Percentiles rank a stretch among this genome's conserved stretches.
Conservation (phyloP, 2,329 filamentous ascomycete species). For the Aspergillus sp. region DNA sequence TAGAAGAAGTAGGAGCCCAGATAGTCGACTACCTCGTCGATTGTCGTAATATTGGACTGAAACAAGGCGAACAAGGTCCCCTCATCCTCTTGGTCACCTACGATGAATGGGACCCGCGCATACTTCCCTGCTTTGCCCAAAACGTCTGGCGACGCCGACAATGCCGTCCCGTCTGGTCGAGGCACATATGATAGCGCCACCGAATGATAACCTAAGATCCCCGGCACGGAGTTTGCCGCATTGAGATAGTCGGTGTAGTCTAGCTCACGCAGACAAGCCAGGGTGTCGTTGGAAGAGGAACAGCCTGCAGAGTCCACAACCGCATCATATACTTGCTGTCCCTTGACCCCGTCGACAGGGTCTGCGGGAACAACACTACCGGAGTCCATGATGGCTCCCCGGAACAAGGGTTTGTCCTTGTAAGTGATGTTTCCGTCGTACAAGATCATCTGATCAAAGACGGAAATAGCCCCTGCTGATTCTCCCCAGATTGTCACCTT, state of each 20-base stretch:
- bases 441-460: conserved; percentile 73
- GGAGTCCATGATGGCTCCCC: conserved; percentile 76
- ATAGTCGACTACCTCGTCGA: conserved; percentile 62
- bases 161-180: conserved; percentile 66
- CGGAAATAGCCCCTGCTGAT: conserved; percentile 70
- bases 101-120: conserved; percentile 63
- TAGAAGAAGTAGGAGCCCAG: conserved; percentile 63
- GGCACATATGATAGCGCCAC: conserved; percentile 74
- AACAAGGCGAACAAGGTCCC: conserved; percentile 73
- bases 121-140: conserved; percentile 57
- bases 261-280: conserved; percentile 52
- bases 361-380: conserved; percentile 65
- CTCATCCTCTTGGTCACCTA: conserved; percentile 79
- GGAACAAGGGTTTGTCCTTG: conserved; percentile 74
- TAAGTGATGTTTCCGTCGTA: conserved; percentile 73
- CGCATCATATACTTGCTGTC: conserved; percentile 57
- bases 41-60: conserved; percentile 68
- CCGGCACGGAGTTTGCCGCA: conserved; percentile 70
- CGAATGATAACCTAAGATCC: conserved; percentile 66
- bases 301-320: conserved; percentile 53
- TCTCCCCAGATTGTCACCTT: conserved; percentile 82
- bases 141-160: conserved; percentile 65
- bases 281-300: conserved; percentile 41
- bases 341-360: conserved; percentile 66
- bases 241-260: conserved; percentile 55